Evolutionary conservation across 2,329 filamentous ascomycete species (phyloP).

Genomic region (Curvularia eragrostidis): DNA sequence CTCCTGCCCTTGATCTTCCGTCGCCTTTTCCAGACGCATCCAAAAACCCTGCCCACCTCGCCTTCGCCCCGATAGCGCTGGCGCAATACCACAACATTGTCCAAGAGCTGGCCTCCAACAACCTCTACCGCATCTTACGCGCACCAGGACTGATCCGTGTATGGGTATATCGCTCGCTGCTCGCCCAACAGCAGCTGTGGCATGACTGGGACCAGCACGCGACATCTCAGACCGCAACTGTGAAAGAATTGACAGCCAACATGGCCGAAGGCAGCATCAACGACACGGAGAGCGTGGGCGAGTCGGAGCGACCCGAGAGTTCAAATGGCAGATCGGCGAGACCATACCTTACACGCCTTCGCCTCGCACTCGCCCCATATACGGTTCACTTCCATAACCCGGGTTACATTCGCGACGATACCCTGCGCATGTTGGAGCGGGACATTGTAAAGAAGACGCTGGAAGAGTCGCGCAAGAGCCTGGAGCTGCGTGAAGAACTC

Average conservation of each 20-base stretch:
- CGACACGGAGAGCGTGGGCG: constrained; percentile 19
- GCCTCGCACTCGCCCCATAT: constrained; percentile 57
- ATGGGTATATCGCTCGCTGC: constrained; percentile 36
- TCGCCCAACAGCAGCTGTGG: constrained; percentile 33
- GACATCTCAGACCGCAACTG: constrained; percentile 7
- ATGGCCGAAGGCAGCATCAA: constrained; percentile 17
- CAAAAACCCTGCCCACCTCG: constrained; percentile 17
- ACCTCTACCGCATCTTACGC: constrained; percentile 33
- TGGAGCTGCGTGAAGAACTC: constrained; percentile 63
- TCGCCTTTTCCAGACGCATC: constrained; percentile 12
- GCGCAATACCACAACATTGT: constrained; percentile 34
- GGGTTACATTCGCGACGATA: constrained; percentile 65
- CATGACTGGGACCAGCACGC: constrained; percentile 26
- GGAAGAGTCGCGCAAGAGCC: constrained; percentile 63
- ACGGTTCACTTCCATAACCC: constrained; percentile 66
- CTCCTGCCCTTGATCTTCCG: constrained; percentile 1
- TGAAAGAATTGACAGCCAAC: constrained; percentile 3
- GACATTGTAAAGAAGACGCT: constrained; percentile 65
- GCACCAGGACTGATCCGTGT: constrained; percentile 36
- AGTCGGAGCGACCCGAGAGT: constrained; percentile 26
- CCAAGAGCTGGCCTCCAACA: constrained; percentile 34
- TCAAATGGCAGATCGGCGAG: constrained; percentile 21
- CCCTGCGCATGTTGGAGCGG: constrained; percentile 63
- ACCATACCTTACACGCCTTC: constrained; percentile 54
- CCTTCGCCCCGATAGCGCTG: constrained; percentile 32